Evolutionary conservation across 2,329 filamentous ascomycete species (phyloP).

Genomic region (Monosporascus sp.): DNA sequence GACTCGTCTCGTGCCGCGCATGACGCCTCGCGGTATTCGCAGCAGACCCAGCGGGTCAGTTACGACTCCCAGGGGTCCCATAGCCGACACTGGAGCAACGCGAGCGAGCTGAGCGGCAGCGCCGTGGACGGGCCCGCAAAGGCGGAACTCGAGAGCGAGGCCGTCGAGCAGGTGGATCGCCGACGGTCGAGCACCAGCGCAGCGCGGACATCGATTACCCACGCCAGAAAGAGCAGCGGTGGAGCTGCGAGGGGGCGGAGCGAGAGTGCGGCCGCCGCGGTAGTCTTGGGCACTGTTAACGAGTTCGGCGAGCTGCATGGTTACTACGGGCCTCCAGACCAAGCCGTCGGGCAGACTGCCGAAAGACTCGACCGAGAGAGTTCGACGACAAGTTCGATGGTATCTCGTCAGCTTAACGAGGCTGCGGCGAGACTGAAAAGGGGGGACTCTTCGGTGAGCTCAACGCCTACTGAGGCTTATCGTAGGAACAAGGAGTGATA

Average conservation of each 20-base stretch:
- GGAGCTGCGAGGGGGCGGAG: slow-evolving; percentile 9
- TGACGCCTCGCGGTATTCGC: slow-evolving; percentile 12
- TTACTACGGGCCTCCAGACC: slow-evolving; percentile 38
- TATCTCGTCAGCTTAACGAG: slow-evolving; percentile 5
- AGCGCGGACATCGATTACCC: slow-evolving; percentile 8
- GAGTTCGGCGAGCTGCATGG: slow-evolving; percentile 42
- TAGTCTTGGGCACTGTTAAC: slow-evolving; percentile 31
- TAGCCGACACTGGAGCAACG: slow-evolving; percentile 37
- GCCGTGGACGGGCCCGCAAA: slow-evolving; percentile 22
- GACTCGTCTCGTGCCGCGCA: slow-evolving; percentile 23
- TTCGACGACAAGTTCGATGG: slow-evolving; percentile 5
- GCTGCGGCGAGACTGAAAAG: slow-evolving; percentile 5
- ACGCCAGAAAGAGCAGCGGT: slow-evolving; percentile 15
- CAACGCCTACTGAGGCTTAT: slow-evolving; percentile 1
- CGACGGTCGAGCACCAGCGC: slow-evolving; percentile 25
- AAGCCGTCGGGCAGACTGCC: slow-evolving; percentile 37
- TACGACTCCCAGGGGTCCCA: slow-evolving; percentile 37
- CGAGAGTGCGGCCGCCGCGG: slow-evolving; percentile 13
- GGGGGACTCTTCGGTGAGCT: slow-evolving; percentile 6
- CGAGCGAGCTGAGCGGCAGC: slow-evolving; percentile 37
- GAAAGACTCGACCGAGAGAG: slow-evolving; percentile 5
- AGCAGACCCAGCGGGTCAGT: slow-evolving; percentile 18
- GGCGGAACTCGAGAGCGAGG: slow-evolving; percentile 35
- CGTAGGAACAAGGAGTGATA: not conserved
- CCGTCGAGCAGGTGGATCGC: slow-evolving; percentile 31